Conservation (phyloP, 2,329 filamentous ascomycete species). For the Curvularia sp. region DNA sequence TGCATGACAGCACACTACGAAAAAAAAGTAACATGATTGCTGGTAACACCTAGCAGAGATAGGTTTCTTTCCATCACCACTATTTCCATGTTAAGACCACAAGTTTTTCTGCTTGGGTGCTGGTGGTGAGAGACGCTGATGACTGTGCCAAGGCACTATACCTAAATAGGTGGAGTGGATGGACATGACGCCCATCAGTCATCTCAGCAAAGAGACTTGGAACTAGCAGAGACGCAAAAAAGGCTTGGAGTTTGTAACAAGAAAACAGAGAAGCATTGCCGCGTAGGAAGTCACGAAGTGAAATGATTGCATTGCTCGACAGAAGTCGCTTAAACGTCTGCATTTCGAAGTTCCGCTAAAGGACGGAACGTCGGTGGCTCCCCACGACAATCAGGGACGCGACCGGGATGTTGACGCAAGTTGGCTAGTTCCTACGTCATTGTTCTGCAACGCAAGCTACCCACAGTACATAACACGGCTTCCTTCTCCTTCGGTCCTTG, state of each 20-base stretch:
- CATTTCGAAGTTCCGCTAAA: not conserved
- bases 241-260: too few relatives aligned
- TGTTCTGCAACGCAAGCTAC: conserved; percentile 10
- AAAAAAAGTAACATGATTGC: not conserved
- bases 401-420: conserved; percentile 14
- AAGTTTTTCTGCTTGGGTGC: not conserved
- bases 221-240: not conserved
- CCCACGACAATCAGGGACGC: conserved; percentile 15
- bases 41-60: not conserved
- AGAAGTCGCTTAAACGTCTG: not conserved
- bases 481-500: not conserved
- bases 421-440: conserved; percentile 19
- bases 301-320: not conserved
- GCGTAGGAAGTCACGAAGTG: not conserved
- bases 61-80: not conserved
- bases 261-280: not conserved
- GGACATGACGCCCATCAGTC: not conserved
- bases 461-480: conserved; percentile 14
- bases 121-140: not conserved
- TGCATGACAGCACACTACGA: not conserved
- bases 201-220: not conserved
- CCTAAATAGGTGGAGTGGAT: not conserved
- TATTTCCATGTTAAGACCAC: not conserved
- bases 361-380: not conserved
- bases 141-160: not conserved